Evolutionary conservation across 1,284 basidiomycete genomes (phyloP).

Genomic region (Trichosporon coremiiforme): DNA sequence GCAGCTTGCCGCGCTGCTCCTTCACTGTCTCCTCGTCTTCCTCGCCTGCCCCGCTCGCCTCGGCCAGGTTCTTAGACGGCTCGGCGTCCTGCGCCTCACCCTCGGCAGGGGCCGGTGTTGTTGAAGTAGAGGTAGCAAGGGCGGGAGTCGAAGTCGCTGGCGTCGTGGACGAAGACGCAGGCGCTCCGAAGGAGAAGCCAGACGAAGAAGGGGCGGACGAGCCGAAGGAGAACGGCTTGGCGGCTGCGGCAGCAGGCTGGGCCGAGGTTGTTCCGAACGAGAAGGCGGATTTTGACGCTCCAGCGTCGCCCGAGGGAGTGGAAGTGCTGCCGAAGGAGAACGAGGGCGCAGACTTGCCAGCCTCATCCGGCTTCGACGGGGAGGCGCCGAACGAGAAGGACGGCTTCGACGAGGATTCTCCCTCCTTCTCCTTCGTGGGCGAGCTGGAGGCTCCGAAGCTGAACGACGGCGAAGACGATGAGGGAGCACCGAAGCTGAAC

Average conservation of each 20-base stretch:
- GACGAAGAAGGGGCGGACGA: conserved; percentile 21
- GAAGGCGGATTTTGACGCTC: conserved; percentile 25
- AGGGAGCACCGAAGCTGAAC: conserved; percentile 20
- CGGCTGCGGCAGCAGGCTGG: conserved; percentile 28
- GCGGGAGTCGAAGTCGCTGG: background rate
- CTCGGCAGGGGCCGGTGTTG: conserved; percentile 19
- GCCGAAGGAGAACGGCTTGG: conserved; percentile 33
- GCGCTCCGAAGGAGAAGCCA: conserved; percentile 28
- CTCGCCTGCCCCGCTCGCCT: conserved; percentile 59
- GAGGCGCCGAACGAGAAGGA: conserved; percentile 26
- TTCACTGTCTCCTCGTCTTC: conserved; percentile 74
- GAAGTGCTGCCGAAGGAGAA: conserved; percentile 42
- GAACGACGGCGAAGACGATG: conserved; percentile 9
- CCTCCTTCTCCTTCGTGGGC: background rate
- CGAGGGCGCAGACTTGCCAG: conserved; percentile 19
- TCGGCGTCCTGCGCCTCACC: conserved; percentile 33
- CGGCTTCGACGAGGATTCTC: conserved; percentile 24
- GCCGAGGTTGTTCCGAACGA: conserved; percentile 29
- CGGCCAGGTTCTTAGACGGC: conserved; percentile 44
- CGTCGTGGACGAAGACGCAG: background rate
- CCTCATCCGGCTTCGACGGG: conserved; percentile 9
- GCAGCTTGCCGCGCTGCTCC: conserved; percentile 67
- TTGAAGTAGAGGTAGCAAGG: background rate
- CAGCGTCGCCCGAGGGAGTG: conserved; percentile 24
- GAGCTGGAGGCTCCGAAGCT: conserved; percentile 18